A percentile compares a stretch with the other conserved stretches of the same genome.
Conservation (phyloP, 139 green algal genomes). For the Raphidocelis subcapitata region DNA sequence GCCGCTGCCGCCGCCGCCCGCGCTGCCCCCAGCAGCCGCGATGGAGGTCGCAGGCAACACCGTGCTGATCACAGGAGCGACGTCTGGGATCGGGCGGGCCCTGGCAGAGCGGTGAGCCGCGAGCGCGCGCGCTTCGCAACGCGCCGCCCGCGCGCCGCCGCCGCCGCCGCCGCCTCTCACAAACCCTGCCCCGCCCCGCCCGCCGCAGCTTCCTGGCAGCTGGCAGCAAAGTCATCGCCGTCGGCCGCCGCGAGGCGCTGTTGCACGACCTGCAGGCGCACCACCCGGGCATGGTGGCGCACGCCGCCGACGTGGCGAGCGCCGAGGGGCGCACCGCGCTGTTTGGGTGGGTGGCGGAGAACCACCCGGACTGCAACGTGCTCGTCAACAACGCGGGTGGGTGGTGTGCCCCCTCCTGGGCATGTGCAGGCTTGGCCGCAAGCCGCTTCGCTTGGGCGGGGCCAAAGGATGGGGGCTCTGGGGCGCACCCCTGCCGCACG, state of each 20-base stretch:
- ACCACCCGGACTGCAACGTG: background rate
- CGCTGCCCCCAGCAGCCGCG: too few relatives aligned
- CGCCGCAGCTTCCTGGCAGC: background rate
- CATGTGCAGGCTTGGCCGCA: too few relatives aligned
- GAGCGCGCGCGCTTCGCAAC: too few relatives aligned
- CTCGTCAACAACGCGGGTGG: background rate
- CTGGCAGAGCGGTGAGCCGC: background rate
- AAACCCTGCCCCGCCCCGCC: too few relatives aligned
- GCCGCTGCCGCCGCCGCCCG: too few relatives aligned
- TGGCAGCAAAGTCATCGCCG: constrained; percentile 1
- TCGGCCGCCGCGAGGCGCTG: background rate
- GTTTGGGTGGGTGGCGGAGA: background rate
- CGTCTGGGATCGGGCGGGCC: background rate
- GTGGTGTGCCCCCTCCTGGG: too few relatives aligned
- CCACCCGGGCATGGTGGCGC: background rate
- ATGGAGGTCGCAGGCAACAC: background rate
- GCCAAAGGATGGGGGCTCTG: too few relatives aligned
- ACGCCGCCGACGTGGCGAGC: background rate
- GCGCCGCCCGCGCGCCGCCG: too few relatives aligned
- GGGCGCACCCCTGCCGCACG: too few relatives aligned
- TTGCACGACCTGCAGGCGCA: background rate
- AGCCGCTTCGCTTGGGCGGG: too few relatives aligned
- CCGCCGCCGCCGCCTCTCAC: too few relatives aligned
- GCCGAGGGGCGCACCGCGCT: background rate
- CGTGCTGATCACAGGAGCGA: constrained; percentile 1